Base-by-base conservation (phyloP, 306 rosid species). In the Inga laurina region DNA sequence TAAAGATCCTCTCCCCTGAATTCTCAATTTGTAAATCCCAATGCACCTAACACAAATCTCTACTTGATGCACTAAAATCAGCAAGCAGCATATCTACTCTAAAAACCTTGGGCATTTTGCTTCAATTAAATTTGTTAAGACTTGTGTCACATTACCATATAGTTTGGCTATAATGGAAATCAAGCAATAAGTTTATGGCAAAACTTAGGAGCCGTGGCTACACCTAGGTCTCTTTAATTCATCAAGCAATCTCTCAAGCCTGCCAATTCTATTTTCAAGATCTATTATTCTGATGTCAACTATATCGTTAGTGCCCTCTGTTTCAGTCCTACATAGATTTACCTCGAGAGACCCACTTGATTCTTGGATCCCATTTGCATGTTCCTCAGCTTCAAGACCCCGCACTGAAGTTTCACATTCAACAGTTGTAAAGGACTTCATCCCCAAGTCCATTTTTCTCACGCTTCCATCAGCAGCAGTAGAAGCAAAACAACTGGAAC, bases 151-250 rank as follows among this genome's bases (percentile, higher is more conserved):
- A 21, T n/a, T 56, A 9, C 10, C 27, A 21, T 56, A 3, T 56
- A 56, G 10, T 8, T 56, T 56, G 4, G 11, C 27, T 56, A 56
- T 30, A 19, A 21, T 21, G 12, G 61, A 21, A 54, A 18, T 54
- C 8, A 19, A 54, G n/a, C 22, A 64, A 68, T 18, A 45, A 14
- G 76, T 37, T 57, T 32, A 65, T 65, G 71, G 43, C 7, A 37
- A 59, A 35, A 52, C 18, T 83, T 85, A 66, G 51, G 80, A 74
- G 41, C 37, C 41, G 13, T 75, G 34, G 48, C 85, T 34, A 41
- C 45, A 67, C 45, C 59, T 66, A 22, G 4, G 52, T 22, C 1
- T n/a, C 65, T 66, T 82, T 22, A 76, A 56, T 22, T 59, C 15
- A 59, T 59, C 32, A 59, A 59, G 14, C 35, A 15, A 44, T 66